A percentile compares a stretch with the other conserved stretches of the same genome.
phyloP scores from a whole-genome alignment of 805 yeast genomes.

The Naumovozyma baii region DNA sequence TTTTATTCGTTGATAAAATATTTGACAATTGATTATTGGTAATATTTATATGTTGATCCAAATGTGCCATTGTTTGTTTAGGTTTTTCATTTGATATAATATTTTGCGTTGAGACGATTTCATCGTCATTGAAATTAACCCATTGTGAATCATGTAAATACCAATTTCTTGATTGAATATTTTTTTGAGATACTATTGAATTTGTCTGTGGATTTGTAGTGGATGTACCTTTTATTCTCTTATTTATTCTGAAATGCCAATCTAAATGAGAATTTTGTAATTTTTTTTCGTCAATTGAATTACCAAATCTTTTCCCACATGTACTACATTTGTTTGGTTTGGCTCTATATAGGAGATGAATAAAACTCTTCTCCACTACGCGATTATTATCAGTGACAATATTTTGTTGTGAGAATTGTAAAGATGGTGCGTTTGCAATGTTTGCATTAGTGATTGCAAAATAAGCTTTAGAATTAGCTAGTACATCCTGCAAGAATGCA shows the following conservation, averaged over 20 bases:
- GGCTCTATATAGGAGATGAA: conserved; percentile 24
- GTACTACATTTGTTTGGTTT: conserved; percentile 76
- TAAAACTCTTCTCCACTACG: conserved; percentile 22
- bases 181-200: conserved; percentile 18
- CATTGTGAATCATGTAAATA: conserved; percentile 64
- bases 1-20: conserved; percentile 7
- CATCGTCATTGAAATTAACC: conserved; percentile 64
- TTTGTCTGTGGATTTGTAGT: conserved; percentile 10
- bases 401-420: conserved; percentile 30
- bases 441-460: conserved; percentile 24
- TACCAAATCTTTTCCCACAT: conserved; percentile 79
- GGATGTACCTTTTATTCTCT: conserved; percentile 45
- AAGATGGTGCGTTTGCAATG: conserved; percentile 20
- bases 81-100: conserved; percentile 1
- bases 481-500: conserved; percentile 16
- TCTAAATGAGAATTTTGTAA: conserved; percentile 66
- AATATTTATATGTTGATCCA: neutral
- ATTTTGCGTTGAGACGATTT: conserved; percentile 35
- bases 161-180: conserved; percentile 73
- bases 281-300: conserved; percentile 44
- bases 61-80: conserved; percentile 2
- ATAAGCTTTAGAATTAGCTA: conserved; percentile 26
- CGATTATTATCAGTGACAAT: conserved; percentile 20
- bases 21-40: conserved; percentile 4
- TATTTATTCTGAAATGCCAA: conserved; percentile 93